Conservation (phyloP, 768 basidiomycete species). For the Phanerochaete carnosa region DNA sequence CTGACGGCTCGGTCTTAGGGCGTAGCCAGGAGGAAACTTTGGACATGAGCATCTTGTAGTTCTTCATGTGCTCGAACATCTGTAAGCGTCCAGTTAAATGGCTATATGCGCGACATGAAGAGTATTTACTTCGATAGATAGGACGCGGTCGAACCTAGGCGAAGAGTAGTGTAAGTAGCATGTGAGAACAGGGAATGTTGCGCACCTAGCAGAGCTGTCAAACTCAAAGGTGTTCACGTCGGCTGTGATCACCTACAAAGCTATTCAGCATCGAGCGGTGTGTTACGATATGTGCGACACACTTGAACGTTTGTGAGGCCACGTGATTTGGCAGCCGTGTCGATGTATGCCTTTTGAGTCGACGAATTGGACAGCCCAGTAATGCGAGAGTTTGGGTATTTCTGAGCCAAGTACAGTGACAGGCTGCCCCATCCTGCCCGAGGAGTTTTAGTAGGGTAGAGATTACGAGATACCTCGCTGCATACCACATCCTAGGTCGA, state of each 20-base stretch:
- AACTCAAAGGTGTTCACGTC: conserved; percentile 68
- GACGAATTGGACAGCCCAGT: conserved; percentile 64
- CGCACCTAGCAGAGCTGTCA: conserved; percentile 40
- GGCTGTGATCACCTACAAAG: conserved; percentile 55
- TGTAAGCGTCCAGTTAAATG: conserved; percentile 17
- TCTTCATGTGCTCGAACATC: conserved; percentile 82
- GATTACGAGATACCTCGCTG: not conserved
- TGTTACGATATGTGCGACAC: not conserved
- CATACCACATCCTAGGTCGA: conserved; percentile 68
- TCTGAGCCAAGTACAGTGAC: conserved; percentile 63
- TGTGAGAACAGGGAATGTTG: not conserved
- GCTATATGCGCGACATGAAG: not conserved
- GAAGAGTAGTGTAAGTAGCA: not conserved
- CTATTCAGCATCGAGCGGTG: not conserved
- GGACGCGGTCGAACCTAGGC: conserved; percentile 61
- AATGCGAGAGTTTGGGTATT: conserved; percentile 63
- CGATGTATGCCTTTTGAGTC: conserved; percentile 67
- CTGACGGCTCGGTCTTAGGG: conserved; percentile 27
- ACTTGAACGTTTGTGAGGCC: conserved; percentile 55
- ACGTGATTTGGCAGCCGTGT: conserved; percentile 42
- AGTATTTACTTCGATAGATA: conserved; percentile 58
- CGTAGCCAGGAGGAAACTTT: conserved; percentile 67
- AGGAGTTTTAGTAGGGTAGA: not conserved
- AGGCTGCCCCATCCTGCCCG: conserved; percentile 66
- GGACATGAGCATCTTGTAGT: conserved; percentile 56